A percentile compares a stretch with the other conserved stretches of the same genome.
Conservation (phyloP, 169 alveolate species). For the Perkinsus olseni region DNA sequence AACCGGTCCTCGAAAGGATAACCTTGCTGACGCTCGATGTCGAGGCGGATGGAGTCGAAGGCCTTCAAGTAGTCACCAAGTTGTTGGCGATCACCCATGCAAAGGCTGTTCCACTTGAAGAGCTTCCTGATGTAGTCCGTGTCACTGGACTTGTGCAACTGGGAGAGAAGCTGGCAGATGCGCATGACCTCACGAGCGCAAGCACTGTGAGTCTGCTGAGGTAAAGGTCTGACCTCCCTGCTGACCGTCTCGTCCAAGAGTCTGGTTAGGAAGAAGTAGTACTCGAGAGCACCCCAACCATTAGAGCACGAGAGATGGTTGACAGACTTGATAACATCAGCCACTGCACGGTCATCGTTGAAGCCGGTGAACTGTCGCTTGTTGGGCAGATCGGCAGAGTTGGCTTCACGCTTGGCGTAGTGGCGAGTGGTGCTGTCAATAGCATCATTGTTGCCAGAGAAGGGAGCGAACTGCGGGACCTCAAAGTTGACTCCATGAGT, state of each 20-base stretch:
- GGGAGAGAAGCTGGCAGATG: not conserved
- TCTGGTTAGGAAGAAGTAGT: not conserved
- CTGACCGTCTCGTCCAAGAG: not conserved
- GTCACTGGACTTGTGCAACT: not conserved
- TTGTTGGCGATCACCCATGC: not conserved
- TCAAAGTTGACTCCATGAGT: not conserved
- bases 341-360: not conserved
- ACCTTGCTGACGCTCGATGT: not conserved
- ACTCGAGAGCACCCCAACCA: not conserved
- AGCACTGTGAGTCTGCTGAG: not conserved
- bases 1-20: not conserved
- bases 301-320: not conserved
- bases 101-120: not conserved
- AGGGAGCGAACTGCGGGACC: not conserved
- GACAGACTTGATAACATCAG: not conserved
- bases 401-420: not conserved
- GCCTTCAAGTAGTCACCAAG: not conserved
- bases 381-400: not conserved
- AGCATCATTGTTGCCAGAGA: not conserved
- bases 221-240: not conserved
- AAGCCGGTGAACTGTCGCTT: not conserved
- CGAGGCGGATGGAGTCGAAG: not conserved
- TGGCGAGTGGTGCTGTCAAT: not conserved
- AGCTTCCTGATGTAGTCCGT: not conserved
- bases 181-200: not conserved